phyloP scores from a whole-genome alignment of 1,139 yeast genomes.

The Zygoascus hellenicus region DNA sequence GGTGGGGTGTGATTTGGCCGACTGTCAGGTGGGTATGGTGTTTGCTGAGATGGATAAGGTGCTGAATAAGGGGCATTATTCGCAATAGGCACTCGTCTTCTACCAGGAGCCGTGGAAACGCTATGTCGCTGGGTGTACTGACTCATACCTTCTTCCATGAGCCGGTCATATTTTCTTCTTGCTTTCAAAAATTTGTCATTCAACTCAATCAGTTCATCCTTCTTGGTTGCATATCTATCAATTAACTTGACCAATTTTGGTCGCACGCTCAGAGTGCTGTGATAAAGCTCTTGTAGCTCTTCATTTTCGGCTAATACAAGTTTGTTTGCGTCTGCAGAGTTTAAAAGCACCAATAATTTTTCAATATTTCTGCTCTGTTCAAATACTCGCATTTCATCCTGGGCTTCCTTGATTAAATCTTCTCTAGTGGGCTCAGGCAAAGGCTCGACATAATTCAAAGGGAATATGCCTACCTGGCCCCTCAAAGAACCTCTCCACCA shows the following conservation, averaged over 20 bases:
- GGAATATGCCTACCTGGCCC: constrained; percentile 87
- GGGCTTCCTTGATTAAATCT: constrained; percentile 41
- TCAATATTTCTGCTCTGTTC: constrained; percentile 55
- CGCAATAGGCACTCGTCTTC: not conserved
- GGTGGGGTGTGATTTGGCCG: constrained; percentile 3
- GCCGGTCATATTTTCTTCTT: constrained; percentile 59
- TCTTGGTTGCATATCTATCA: constrained; percentile 67
- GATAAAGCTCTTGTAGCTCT: constrained; percentile 53
- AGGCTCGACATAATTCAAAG: constrained; percentile 85
- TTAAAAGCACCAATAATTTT: constrained; percentile 53
- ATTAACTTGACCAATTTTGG: constrained; percentile 67
- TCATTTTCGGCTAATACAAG: constrained; percentile 37
- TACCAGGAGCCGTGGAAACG: constrained; percentile 6
- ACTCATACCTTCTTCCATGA: constrained; percentile 46
- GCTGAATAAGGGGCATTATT: not conserved
- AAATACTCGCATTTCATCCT: constrained; percentile 42
- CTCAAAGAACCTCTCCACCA: constrained; percentile 92
- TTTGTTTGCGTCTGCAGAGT: constrained; percentile 37
- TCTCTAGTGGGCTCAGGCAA: constrained; percentile 59
- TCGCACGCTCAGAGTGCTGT: constrained; percentile 63
- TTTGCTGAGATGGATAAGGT: constrained; percentile 2
- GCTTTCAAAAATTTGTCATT: constrained; percentile 67
- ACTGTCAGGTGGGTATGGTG: not conserved
- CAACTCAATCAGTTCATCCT: constrained; percentile 67
- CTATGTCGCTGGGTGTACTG: constrained; percentile 21